Base-by-base conservation (phyloP, 2,329 filamentous ascomycete genomes). In the Aspergillus sergii region DNA sequence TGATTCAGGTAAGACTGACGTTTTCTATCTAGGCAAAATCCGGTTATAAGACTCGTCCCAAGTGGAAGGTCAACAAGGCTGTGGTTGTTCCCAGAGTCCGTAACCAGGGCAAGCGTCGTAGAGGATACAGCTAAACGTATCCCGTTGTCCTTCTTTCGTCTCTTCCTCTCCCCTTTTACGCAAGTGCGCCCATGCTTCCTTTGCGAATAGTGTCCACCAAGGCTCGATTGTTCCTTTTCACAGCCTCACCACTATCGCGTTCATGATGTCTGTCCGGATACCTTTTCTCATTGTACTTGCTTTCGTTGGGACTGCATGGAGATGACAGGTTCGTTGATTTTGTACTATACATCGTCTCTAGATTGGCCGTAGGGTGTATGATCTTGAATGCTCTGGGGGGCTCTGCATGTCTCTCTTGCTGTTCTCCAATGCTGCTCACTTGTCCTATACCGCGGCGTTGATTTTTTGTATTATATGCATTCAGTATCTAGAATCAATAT, bases 41-140 rank as follows among this genome's bases (percentile, higher is more conserved):
- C 45, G 83, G 83, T 46, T 97, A 90, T 88, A 98, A 97, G 86
- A 97, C 94, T 54, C 88, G 94, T 69, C 88, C 88, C 72, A 96
- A 91, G 83, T 86, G 89, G 80, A 97, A 97, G 78, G 82, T 91
- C 80, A 97, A 98, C 84, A 95, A 91, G 77, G 94, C 91, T 82
- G 91, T 99, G 67, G 93, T 98, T 55, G 87, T 90, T 67, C 87
- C 93, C 64, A 88, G 94, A 72, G 86, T 87, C 61, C 89, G 95
- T 73, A 98, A 97, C 83, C 91, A 96, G 81, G 94, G 94, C 80
- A 96, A 94, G 84, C 88, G 94, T 74, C 82, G 85, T 71, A 89
- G 89, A 79, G 82, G 85, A 76, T 91, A 91, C 83, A 86, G 80
- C 61, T 83, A 78, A 67, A 61, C 51, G 58, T 58, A 26, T 50